Evolutionary conservation across 2,329 filamentous ascomycete genomes (phyloP).

Genomic region (Septoria petroselini): DNA sequence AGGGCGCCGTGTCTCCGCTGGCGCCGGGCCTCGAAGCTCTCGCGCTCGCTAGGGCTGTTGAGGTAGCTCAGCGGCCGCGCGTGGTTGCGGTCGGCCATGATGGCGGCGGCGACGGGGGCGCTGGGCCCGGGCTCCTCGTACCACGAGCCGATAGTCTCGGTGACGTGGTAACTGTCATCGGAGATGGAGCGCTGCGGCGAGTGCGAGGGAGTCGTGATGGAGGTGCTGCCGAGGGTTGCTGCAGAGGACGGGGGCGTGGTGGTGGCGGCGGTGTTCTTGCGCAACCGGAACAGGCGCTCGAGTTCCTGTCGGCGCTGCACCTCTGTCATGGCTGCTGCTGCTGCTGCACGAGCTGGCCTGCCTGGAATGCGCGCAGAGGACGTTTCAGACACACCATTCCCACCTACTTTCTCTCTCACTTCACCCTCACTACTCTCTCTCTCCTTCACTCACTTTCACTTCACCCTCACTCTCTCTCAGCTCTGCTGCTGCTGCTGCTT

Average conservation of each 20-base stretch:
- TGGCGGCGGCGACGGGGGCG: constrained; percentile 1
- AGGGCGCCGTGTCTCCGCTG: constrained; percentile 31
- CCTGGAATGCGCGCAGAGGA: constrained; percentile 7
- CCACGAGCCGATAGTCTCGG: constrained; percentile 85
- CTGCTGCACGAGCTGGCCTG: neutral
- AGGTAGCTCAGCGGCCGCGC: constrained; percentile 71
- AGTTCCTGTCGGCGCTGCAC: constrained; percentile 36
- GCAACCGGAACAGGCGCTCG: constrained; percentile 38
- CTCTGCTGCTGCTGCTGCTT: constrained; percentile 1
- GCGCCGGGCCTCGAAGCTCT: constrained; percentile 40
- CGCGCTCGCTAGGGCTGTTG: constrained; percentile 54
- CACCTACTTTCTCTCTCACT: too few species aligned
- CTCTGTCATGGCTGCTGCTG: constrained; percentile 9
- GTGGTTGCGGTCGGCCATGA: constrained; percentile 58
- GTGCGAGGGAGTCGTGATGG: constrained; percentile 39
- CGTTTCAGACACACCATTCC: neutral
- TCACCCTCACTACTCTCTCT: too few species aligned
- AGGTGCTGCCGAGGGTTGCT: constrained; percentile 46
- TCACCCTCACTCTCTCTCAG: too few species aligned
- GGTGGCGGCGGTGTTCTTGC: constrained; percentile 21
- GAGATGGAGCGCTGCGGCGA: constrained; percentile 67
- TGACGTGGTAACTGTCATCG: constrained; percentile 90
- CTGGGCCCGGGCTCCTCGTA: constrained; percentile 56
- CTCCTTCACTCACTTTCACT: too few species aligned
- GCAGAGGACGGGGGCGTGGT: constrained; percentile 38